Percentiles rank a stretch among this genome's conserved stretches.
Conservation (phyloP, 2,329 filamentous ascomycete species). For the Sclerotinia glacialis region DNA sequence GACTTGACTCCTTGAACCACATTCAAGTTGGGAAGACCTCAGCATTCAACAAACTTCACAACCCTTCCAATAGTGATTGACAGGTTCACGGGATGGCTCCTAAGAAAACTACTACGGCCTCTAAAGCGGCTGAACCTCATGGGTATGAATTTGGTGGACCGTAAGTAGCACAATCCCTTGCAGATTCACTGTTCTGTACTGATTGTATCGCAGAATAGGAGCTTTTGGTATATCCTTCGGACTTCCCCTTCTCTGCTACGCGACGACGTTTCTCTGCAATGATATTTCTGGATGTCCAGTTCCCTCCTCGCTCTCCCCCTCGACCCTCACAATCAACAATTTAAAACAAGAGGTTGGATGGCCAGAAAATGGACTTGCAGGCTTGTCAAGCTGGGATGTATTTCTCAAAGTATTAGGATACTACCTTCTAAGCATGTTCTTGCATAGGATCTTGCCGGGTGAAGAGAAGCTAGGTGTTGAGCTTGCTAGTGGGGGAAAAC, state of each 20-base stretch:
- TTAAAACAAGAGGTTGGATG: slow-evolving; percentile 81
- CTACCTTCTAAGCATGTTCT: slow-evolving; percentile 70
- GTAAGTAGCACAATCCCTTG: slow-evolving; percentile 31
- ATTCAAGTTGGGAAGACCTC: neutral
- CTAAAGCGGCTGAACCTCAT: slow-evolving; percentile 33
- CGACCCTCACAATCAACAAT: slow-evolving; percentile 65
- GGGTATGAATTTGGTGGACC: slow-evolving; percentile 41
- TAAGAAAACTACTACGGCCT: slow-evolving; percentile 29
- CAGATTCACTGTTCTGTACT: neutral
- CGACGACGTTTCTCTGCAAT: slow-evolving; percentile 84
- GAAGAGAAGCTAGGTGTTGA: slow-evolving; percentile 67
- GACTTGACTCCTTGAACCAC: neutral
- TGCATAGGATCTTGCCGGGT: slow-evolving; percentile 76
- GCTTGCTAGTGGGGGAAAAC: slow-evolving; percentile 66
- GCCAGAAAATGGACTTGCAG: slow-evolving; percentile 67
- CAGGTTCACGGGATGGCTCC: slow-evolving; percentile 28
- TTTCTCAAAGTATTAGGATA: slow-evolving; percentile 72
- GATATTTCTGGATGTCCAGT: slow-evolving; percentile 88
- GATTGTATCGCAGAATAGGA: slow-evolving; percentile 58
- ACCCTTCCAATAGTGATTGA: neutral
- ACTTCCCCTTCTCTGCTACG: slow-evolving; percentile 75
- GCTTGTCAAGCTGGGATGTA: slow-evolving; percentile 67
- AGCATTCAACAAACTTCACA: neutral
- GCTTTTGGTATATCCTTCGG: slow-evolving; percentile 75
- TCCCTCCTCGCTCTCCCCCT: slow-evolving; percentile 72